These are phyloP conservation scores for Cokeromyces recurvatus DNA, from an alignment of 371 early-diverging fungal genomes.

Conservation along the genomic window DNA sequence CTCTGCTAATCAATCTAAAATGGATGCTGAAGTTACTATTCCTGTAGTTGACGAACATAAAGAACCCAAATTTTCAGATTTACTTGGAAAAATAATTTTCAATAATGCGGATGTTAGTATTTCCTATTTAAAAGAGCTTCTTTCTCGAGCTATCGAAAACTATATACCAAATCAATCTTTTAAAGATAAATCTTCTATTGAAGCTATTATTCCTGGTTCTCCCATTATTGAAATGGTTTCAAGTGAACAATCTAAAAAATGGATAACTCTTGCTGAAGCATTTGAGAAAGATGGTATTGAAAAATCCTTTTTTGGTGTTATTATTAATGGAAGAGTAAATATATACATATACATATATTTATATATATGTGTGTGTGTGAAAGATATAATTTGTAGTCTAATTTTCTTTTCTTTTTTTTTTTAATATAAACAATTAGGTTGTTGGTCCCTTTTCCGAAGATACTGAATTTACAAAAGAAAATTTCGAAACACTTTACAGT, in stretches of 20 bases:
- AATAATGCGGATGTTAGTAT: neutral
- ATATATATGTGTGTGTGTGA: too few relatives aligned
- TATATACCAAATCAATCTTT: neutral
- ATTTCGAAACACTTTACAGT: constrained; percentile 43
- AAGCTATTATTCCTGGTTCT: constrained; percentile 26
- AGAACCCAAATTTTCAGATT: constrained; percentile 6
- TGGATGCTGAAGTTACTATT: neutral
- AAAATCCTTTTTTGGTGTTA: constrained; percentile 18
- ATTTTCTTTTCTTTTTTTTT: neutral
- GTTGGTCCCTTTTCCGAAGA: constrained; percentile 46
- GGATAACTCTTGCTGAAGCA: constrained; percentile 8
- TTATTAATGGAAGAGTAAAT: constrained; percentile 40
- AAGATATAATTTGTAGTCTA: too few relatives aligned
- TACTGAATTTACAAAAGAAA: constrained; percentile 36
- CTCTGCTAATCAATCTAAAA: neutral
- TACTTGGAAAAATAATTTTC: constrained; percentile 5
- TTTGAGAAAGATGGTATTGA: constrained; percentile 21
- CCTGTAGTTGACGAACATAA: neutral
- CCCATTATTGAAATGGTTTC: constrained; percentile 28
- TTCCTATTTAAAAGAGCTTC: neutral
- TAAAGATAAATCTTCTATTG: neutral
- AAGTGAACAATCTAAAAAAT: constrained; percentile 10
- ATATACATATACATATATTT: too few relatives aligned
- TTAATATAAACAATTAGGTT: constrained; percentile 20
- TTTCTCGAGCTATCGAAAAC: neutral